A percentile compares a stretch with the other conserved stretches of the same genome.
phyloP scores from a whole-genome alignment of 306 rosid genomes.

The Begonia masoniana region DNA sequence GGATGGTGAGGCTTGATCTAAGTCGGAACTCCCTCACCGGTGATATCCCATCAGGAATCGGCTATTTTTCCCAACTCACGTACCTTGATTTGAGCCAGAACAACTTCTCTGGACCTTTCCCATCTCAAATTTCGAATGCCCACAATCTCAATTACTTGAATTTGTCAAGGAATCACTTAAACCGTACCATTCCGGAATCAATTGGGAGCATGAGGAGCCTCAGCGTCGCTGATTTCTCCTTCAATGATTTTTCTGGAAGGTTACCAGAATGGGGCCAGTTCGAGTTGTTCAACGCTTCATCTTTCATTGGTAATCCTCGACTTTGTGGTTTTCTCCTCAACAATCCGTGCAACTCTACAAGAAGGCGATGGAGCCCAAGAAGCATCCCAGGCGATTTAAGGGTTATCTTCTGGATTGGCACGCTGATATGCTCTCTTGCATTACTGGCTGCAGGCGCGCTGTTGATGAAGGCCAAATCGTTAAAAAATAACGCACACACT shows the following conservation, averaged over 20 bases:
- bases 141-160: constrained; percentile 73
- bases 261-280: constrained; percentile 63
- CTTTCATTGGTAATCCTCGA: constrained; percentile 55
- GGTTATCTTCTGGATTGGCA: not conserved
- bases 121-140: constrained; percentile 48
- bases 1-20: constrained; percentile 47
- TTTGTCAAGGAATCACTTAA: constrained; percentile 69
- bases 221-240: constrained; percentile 75
- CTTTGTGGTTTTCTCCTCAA: constrained; percentile 48
- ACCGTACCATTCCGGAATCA: constrained; percentile 54
- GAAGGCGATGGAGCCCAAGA: not conserved
- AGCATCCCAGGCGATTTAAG: not conserved
- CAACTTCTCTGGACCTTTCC: constrained; percentile 56
- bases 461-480: too few relatives aligned
- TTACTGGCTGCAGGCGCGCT: too few relatives aligned
- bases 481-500: too few relatives aligned
- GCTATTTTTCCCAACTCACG: constrained; percentile 30
- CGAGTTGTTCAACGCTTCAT: constrained; percentile 50
- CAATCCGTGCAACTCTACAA: constrained; percentile 30
- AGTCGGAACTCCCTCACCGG: constrained; percentile 48
- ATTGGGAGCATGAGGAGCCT: constrained; percentile 61
- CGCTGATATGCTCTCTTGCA: too few relatives aligned
- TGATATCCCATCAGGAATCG: constrained; percentile 42
- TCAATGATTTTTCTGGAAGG: constrained; percentile 67
- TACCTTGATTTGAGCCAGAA: constrained; percentile 62